phyloP scores from a whole-genome alignment of 345 rosid species.

The Nephelium lappaceum region DNA sequence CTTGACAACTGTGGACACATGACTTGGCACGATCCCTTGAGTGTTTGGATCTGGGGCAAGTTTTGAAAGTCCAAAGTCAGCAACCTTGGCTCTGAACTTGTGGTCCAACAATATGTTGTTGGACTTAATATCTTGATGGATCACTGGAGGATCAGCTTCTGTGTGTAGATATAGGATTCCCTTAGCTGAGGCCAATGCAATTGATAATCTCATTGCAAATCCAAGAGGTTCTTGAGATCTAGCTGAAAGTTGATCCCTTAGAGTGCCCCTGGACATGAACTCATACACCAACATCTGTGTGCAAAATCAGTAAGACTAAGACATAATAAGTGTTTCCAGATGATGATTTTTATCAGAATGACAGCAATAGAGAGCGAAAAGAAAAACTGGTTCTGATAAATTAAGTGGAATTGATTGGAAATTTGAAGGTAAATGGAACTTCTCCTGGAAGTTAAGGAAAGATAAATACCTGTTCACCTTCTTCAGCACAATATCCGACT shows the following conservation, averaged over 20 bases:
- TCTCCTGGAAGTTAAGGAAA: not conserved
- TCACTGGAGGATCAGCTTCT: constrained; percentile 94
- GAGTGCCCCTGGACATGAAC: constrained; percentile 85
- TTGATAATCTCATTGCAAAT: constrained; percentile 69
- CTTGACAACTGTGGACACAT: constrained; percentile 86
- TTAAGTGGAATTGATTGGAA: not conserved
- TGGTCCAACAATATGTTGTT: constrained; percentile 82
- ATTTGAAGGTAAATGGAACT: not conserved
- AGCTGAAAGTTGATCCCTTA: constrained; percentile 83
- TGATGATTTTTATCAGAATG: not conserved
- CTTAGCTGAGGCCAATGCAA: constrained; percentile 78
- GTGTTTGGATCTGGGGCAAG: constrained; percentile 82
- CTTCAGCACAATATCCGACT: constrained; percentile 87
- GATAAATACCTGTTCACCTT: constrained; percentile 78
- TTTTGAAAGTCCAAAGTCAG: constrained; percentile 92
- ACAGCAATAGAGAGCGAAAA: not conserved
- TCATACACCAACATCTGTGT: constrained; percentile 93
- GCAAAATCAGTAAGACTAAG: not conserved
- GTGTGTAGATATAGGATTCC: constrained; percentile 83
- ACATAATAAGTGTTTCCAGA: not conserved
- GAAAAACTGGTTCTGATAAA: not conserved
- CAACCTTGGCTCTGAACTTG: constrained; percentile 78
- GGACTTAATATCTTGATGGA: constrained; percentile 92
- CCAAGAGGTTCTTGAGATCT: constrained; percentile 52
- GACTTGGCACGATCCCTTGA: constrained; percentile 67